These are phyloP conservation scores for Nyssa sinensis DNA, from an alignment of 148 eudicot genomes.

Conservation along the genomic window DNA sequence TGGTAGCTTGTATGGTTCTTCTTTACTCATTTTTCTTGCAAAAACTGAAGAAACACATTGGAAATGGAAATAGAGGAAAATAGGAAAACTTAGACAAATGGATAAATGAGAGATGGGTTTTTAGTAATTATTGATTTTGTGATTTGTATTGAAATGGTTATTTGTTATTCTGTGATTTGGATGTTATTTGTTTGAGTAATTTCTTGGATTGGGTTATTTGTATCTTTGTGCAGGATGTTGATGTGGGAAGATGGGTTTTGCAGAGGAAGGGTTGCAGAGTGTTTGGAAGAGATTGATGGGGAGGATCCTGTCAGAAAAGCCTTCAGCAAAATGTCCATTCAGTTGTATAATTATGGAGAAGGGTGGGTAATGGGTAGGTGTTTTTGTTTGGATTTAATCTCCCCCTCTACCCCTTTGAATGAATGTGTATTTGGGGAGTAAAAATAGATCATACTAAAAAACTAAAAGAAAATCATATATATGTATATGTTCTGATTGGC, in stretches of 20 bases:
- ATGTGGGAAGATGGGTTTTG: constrained; percentile 99
- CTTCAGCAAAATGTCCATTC: constrained; percentile 99
- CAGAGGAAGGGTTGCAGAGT: constrained; percentile 77
- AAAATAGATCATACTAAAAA: constrained; percentile 4
- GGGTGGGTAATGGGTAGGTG: constrained; percentile 99
- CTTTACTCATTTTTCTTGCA: neutral
- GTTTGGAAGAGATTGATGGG: constrained; percentile 72
- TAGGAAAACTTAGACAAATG: neutral
- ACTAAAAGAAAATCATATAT: neutral
- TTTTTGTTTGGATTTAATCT: constrained; percentile 26
- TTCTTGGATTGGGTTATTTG: neutral
- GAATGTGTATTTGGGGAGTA: neutral
- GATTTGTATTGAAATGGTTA: constrained; percentile 12
- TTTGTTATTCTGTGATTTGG: neutral
- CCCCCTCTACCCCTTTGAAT: neutral
- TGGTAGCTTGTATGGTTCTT: constrained; percentile 65
- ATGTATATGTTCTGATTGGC: constrained; percentile 15
- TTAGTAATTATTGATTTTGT: constrained; percentile 13
- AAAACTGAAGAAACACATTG: constrained; percentile 13
- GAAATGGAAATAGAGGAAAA: neutral
- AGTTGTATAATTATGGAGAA: constrained; percentile 99
- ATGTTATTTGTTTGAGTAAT: neutral
- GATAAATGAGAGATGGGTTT: constrained; percentile 5
- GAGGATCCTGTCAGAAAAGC: constrained; percentile 91
- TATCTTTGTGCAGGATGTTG: constrained; percentile 71